Conservation (phyloP, 805 yeast species). For the Kuraishia molischiana region DNA sequence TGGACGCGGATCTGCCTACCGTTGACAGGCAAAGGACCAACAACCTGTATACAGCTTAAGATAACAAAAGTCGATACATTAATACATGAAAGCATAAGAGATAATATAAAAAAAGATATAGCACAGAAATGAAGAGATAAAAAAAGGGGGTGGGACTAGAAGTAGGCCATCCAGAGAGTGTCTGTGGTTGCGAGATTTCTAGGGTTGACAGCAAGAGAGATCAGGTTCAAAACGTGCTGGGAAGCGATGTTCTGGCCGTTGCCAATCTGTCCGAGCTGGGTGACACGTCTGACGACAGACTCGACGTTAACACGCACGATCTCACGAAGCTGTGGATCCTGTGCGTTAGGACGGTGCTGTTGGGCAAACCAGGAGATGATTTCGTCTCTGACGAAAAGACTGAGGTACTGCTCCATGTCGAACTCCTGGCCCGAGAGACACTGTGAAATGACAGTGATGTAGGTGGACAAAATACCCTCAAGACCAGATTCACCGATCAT, state of each 20-base stretch:
- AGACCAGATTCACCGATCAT: constrained; percentile 89
- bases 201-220: constrained; percentile 93
- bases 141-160: no score
- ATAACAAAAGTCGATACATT: no score
- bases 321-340: constrained; percentile 75
- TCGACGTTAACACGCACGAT: constrained; percentile 87
- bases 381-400: constrained; percentile 94
- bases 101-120: no score
- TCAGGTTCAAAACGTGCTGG: constrained; percentile 81
- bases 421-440: constrained; percentile 88
- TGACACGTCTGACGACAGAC: constrained; percentile 66
- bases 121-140: no score
- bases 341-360: constrained; percentile 74
- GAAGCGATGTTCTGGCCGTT: constrained; percentile 71
- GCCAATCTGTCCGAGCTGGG: constrained; percentile 52
- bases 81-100: no score
- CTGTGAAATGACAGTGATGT: constrained; percentile 76
- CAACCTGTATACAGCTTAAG: no score
- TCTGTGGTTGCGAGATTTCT: constrained; percentile 88
- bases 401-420: constrained; percentile 82
- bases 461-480: constrained; percentile 85
- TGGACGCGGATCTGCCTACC: no score
- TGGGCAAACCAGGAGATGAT: constrained; percentile 90
- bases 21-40: no score
- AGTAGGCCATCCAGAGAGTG: constrained; percentile 91